These are phyloP conservation scores for Entophlyctis luteolus DNA, from an alignment of 192 early-diverging fungal species.

Conservation along the genomic window DNA sequence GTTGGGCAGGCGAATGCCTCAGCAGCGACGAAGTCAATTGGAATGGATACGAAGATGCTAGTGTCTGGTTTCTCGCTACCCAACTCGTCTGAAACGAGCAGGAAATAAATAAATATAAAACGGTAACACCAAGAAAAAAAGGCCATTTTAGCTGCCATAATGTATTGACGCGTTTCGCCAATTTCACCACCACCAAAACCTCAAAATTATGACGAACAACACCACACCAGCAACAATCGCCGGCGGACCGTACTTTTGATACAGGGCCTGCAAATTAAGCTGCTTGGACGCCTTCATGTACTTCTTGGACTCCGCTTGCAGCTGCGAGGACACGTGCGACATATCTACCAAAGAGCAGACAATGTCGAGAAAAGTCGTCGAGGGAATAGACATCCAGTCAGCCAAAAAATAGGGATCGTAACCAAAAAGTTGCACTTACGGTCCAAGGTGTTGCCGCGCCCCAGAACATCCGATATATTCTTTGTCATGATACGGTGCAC, in stretches of 20 bases:
- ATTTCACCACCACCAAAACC: conserved; percentile 54
- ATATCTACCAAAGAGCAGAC: conserved; percentile 48
- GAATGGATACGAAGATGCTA: too few relatives aligned
- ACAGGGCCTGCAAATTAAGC: conserved; percentile 83
- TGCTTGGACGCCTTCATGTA: conserved; percentile 83
- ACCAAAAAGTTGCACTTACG: conserved; percentile 41
- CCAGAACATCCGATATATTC: conserved; percentile 94
- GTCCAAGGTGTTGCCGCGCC: conserved; percentile 80
- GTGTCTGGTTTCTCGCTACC: too few relatives aligned
- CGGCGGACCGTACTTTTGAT: conserved; percentile 92
- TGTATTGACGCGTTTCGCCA: too few relatives aligned
- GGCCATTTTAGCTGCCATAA: too few relatives aligned
- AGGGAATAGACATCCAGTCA: background rate
- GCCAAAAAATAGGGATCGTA: background rate
- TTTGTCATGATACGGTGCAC: conserved; percentile 97
- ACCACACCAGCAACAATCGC: conserved; percentile 73
- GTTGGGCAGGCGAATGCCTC: too few relatives aligned
- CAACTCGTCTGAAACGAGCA: too few relatives aligned
- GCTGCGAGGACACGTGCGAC: conserved; percentile 58
- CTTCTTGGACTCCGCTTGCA: conserved; percentile 71
- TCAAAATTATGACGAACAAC: conserved; percentile 73
- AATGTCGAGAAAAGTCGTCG: conserved; percentile 20
- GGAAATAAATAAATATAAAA: too few relatives aligned
- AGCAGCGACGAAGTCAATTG: too few relatives aligned
- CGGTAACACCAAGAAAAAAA: too few relatives aligned